Evolutionary conservation across 805 yeast species (phyloP), one percentile per base, ranked within the genome.

Genomic region (Ogataea nakhonphanomensis): DNA sequence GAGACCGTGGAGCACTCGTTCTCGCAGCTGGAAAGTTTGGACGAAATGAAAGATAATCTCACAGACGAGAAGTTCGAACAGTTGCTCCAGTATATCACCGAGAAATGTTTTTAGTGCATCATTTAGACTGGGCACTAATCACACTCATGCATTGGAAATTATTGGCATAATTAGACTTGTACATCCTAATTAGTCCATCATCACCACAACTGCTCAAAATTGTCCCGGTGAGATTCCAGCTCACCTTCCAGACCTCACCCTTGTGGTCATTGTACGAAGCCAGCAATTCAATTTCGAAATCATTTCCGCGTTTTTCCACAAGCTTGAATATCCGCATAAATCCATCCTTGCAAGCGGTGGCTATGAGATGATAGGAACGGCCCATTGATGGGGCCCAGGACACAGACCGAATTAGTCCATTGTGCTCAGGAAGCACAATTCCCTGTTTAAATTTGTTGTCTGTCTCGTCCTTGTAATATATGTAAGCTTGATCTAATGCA

Each of bases 301-400:
- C 39, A 7, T 44, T 39, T 9, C 45, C 44, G 8, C 43, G 44
- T 17, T 46, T 51, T 44, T 81, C 89, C 4, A 70, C 68, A 5
- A 89, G 69, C 60, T 84, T 86, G 70, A 82, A 91, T 3, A 93
- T 81, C 38, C 98, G 75, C 8, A 93, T 89, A 54, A 71, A 78
- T 1, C 98, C 99, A 60, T 93, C 99, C 59, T 89, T 89, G 59
- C 96, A 89, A 5, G 95, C 98, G 0, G 98, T 91, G 1, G 99
- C 98, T 30, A 93, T 71, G 34, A 90, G 67, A 53, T 91, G 95
- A 59, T 78, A 86, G 48, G 82, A 79, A 50, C 96, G 70, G 2
- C 98, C 98, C 83, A 90, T 86, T 0, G 95, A 79, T 3, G 98
- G 96, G 0, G 98, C 98, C 99, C 99, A 91, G 23, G 90, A 74